Conservation (phyloP, 2,329 filamentous ascomycete genomes). For the Cladosporium austrohemisphaericum region DNA sequence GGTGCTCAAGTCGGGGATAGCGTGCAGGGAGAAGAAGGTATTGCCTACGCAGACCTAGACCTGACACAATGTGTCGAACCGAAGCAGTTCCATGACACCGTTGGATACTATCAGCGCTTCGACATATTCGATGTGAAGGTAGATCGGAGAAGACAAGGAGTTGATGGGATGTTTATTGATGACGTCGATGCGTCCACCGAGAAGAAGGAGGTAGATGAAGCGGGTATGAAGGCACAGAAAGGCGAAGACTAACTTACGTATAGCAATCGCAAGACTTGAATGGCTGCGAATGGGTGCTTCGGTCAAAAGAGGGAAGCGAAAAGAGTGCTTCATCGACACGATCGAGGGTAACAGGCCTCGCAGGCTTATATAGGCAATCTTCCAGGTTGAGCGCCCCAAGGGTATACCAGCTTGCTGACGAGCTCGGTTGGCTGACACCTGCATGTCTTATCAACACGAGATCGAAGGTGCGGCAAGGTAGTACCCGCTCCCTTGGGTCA, state of each 20-base stretch:
- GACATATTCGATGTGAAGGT: conserved; percentile 54
- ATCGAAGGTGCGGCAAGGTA: background rate
- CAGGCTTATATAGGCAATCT: too few relatives aligned
- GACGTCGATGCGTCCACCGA: background rate
- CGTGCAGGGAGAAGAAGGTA: conserved; percentile 46
- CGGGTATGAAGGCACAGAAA: too few relatives aligned
- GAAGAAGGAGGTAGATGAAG: background rate
- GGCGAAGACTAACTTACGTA: too few relatives aligned
- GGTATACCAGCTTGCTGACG: too few relatives aligned
- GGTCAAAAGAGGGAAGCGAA: too few relatives aligned
- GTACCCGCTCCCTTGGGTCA: background rate
- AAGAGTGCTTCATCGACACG: too few relatives aligned
- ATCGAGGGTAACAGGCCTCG: too few relatives aligned
- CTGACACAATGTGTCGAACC: conserved; percentile 50
- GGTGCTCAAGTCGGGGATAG: conserved; percentile 38
- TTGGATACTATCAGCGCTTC: conserved; percentile 53
- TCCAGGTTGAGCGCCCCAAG: too few relatives aligned
- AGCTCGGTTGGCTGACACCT: background rate
- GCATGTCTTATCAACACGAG: background rate
- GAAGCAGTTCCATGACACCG: conserved; percentile 57
- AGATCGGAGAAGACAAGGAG: conserved; percentile 36
- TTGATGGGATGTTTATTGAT: background rate
- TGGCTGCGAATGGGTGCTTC: background rate
- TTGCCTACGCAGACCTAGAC: conserved; percentile 52
- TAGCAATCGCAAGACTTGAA: too few relatives aligned